Base-by-base conservation (phyloP, 495 filamentous ascomycete species). In the Hamigera avellanea region DNA sequence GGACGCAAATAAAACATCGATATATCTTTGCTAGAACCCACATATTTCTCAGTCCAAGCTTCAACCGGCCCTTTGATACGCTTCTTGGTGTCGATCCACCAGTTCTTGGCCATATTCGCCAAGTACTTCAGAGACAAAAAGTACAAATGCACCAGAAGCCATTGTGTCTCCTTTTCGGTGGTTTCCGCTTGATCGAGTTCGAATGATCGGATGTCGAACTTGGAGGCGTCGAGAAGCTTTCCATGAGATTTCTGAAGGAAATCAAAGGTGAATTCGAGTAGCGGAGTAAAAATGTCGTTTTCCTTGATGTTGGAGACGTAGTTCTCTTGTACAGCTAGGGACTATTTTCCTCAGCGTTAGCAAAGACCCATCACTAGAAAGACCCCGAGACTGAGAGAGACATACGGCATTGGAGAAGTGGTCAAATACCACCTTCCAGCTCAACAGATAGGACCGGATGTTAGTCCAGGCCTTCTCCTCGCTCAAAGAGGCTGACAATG, bases 351-450 rank as follows among this genome's bases (percentile, higher is more conserved):
- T 33, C 8, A 33, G 16, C 36, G 36, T 58, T 39, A 60, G 56
- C 33, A 27, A 26, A 18, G 1, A 13, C 17, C 8, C 18, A 35
- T 14, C 21, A 19, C 25, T 13, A 17, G 36, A 6, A 7, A 33
- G 15, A 23, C 13, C 2, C 23, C 9, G 23, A 38, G 30, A 32
- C 14, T n/a, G 2, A 13, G 7, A 8, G 35, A 19, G 35, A 52
- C 71, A 46, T 70, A 76, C 74, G 5, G 87, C 76, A 29, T 80
- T 76, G 33, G 70, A 62, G 52, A 91, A 91, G 40, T 87, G 81
- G 46, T 91, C 86, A 50, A 93, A 95, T 2, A 94, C 73, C 10
- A 96, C 61, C 39, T 85, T 74, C 91, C 91, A 96, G 27, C 86
- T 82, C 18, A 94, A 61, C n/a, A 96, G 69, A 52, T 95, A 99